phyloP scores from a whole-genome alignment of 805 yeast genomes.

The Kazachstania taianensis region DNA sequence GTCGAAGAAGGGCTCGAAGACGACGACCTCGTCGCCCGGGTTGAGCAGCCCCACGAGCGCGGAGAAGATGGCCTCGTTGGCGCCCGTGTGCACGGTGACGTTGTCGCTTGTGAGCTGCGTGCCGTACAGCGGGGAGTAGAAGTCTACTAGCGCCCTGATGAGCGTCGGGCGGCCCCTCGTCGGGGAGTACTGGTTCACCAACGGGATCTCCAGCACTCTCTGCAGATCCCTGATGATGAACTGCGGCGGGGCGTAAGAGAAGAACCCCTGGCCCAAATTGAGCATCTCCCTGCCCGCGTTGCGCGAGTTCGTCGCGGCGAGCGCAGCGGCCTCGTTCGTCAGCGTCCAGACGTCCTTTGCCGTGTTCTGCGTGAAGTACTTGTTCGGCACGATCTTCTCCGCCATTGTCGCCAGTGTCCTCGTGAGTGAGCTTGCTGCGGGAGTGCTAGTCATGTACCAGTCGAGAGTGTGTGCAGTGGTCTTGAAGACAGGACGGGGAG shows the following conservation, averaged over 20 bases:
- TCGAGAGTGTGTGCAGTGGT: too few species aligned
- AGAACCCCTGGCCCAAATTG: constrained; percentile 94
- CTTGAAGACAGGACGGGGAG: too few species aligned
- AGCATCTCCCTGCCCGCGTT: constrained; percentile 67
- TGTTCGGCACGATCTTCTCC: constrained; percentile 19
- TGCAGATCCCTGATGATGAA: constrained; percentile 81
- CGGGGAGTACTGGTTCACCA: constrained; percentile 85
- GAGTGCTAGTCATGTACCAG: too few species aligned
- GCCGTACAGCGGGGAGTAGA: constrained; percentile 55
- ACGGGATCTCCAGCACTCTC: constrained; percentile 59
- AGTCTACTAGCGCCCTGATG: constrained; percentile 54
- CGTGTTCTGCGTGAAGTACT: constrained; percentile 49
- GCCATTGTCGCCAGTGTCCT: too few species aligned
- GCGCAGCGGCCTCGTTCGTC: constrained; percentile 91
- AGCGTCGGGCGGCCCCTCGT: constrained; percentile 79
- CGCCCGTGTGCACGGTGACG: constrained; percentile 85
- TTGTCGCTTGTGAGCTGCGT: constrained; percentile 26
- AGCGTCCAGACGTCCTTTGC: constrained; percentile 91
- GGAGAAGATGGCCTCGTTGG: constrained; percentile 89
- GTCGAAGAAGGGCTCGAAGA: constrained; percentile 93
- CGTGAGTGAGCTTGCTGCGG: constrained; percentile 8
- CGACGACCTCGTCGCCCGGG: constrained; percentile 90
- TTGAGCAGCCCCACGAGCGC: constrained; percentile 76
- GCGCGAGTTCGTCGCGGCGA: constrained; percentile 42
- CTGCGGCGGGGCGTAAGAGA: constrained; percentile 92